phyloP scores from a whole-genome alignment of 2,329 filamentous ascomycete genomes.

The Paramyrothecium sp. region DNA sequence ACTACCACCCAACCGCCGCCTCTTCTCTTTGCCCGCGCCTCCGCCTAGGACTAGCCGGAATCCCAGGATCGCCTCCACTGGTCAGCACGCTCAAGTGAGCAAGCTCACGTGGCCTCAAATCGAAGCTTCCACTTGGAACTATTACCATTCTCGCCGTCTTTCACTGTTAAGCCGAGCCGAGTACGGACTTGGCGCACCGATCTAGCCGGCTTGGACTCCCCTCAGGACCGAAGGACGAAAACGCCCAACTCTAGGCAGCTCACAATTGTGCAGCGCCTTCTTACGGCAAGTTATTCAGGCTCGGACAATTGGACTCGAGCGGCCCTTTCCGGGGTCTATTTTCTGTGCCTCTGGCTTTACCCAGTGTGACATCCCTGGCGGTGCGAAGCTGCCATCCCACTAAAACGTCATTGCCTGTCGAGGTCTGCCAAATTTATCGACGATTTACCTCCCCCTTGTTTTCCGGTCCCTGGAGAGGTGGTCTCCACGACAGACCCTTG shows the following conservation, averaged over 20 bases:
- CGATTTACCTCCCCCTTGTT: background rate
- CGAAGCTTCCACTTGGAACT: too few relatives aligned
- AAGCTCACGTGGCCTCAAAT: background rate
- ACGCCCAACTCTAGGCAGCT: too few relatives aligned
- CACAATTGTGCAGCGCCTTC: too few relatives aligned
- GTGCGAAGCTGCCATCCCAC: background rate
- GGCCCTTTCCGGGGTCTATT: background rate
- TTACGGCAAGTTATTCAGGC: too few relatives aligned
- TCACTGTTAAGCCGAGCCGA: background rate
- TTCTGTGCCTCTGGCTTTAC: background rate
- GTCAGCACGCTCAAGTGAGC: background rate
- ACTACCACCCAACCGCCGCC: background rate
- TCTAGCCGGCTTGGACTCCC: background rate
- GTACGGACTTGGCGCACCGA: background rate
- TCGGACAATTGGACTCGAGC: background rate
- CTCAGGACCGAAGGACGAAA: background rate
- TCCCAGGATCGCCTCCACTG: background rate
- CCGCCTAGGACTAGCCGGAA: background rate
- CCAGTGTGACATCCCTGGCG: background rate
- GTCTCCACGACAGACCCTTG: background rate
- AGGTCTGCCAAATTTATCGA: background rate
- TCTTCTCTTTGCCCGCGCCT: background rate
- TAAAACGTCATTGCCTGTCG: background rate
- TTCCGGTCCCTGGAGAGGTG: background rate
- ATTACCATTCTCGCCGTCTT: background rate